phyloP scores from a whole-genome alignment of 2,329 filamentous ascomycete species.

The Fusarium begoniae region DNA sequence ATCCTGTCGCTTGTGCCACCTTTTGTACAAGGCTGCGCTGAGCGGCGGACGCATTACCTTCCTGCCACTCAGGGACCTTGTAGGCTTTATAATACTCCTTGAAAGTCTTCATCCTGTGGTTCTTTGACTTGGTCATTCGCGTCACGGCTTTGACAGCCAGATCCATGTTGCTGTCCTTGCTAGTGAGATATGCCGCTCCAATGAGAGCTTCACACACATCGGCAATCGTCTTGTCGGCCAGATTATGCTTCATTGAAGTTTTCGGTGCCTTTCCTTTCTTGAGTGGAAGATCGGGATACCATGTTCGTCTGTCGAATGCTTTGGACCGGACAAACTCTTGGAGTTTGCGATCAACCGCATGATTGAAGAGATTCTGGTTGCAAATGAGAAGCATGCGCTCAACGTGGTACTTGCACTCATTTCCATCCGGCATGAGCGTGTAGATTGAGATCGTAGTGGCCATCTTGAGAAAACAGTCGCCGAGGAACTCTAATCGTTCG shows the following conservation, averaged over 20 bases:
- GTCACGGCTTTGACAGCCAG: conserved; percentile 72
- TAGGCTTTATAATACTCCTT: conserved; percentile 78
- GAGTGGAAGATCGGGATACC: conserved; percentile 87
- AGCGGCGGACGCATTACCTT: conserved; percentile 65
- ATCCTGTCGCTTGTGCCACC: conserved; percentile 66
- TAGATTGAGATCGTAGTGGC: conserved; percentile 90
- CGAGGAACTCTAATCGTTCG: conserved; percentile 91
- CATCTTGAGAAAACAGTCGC: conserved; percentile 95
- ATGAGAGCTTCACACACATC: conserved; percentile 96
- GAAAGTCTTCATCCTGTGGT: conserved; percentile 76
- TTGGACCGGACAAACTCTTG: conserved; percentile 84
- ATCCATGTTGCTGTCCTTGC: conserved; percentile 58
- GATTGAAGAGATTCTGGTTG: conserved; percentile 88
- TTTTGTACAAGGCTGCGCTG: conserved; percentile 74
- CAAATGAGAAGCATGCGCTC: conserved; percentile 90
- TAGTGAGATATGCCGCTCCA: conserved; percentile 77
- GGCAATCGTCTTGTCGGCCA: conserved; percentile 90
- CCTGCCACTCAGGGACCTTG: conserved; percentile 76
- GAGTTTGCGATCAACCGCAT: conserved; percentile 71
- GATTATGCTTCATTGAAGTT: conserved; percentile 62
- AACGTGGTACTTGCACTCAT: conserved; percentile 89
- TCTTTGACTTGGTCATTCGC: conserved; percentile 72
- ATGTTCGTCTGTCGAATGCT: conserved; percentile 81
- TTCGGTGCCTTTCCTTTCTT: conserved; percentile 73
- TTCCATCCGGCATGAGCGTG: conserved; percentile 76